Evolutionary conservation across 192 early-diverging fungal genomes (phyloP), one percentile per base, ranked within the genome.

Genomic region (Rhizoclosmatium globosum): DNA sequence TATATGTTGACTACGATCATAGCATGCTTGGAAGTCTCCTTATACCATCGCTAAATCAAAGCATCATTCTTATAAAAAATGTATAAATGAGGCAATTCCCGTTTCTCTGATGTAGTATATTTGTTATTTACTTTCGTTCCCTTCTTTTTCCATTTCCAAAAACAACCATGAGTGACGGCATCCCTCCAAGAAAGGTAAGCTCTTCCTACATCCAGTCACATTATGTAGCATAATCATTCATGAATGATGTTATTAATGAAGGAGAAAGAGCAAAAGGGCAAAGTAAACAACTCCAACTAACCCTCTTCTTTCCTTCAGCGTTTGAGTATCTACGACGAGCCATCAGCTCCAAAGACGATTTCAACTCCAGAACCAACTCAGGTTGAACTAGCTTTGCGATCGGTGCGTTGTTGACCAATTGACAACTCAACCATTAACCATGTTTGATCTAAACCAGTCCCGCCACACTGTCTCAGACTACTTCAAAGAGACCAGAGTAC

Each of bases 281-380:
- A n/a, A n/a, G n/a, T n/a, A n/a, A 23, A 17, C 17, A 4, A 6
- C 21, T 62, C 60, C 60, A 62, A 23, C 21, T 38, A 13, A 15
- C 15, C 48, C 15, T 50, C 48, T 50, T 50, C 4, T 50, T 50
- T 50, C 9, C 13, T 64, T 41, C 70, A 74, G 72, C 72, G 72
- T 9, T 56, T 74, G 39, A 57, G 48, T 38, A 74, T 74, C 60
- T 74, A 74, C 56, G 70, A 71, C 59, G 60, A 60, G 19, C 72
- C 21, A 41, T 17, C 60, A 17, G 21, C 60, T 4, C 60, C 6
- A 17, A 4, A 4, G 3, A 4, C 31, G 4, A 4, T 62, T 38
- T 17, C 60, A 62, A 4, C 60, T 6, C 7, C 60, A 38, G 44
- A 68, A 46, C 59, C 72, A 38, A 21, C 72, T 15, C 7, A 9